Evolutionary conservation across 192 early-diverging fungal species (phyloP).

Genomic region (Podila clonocystis): DNA sequence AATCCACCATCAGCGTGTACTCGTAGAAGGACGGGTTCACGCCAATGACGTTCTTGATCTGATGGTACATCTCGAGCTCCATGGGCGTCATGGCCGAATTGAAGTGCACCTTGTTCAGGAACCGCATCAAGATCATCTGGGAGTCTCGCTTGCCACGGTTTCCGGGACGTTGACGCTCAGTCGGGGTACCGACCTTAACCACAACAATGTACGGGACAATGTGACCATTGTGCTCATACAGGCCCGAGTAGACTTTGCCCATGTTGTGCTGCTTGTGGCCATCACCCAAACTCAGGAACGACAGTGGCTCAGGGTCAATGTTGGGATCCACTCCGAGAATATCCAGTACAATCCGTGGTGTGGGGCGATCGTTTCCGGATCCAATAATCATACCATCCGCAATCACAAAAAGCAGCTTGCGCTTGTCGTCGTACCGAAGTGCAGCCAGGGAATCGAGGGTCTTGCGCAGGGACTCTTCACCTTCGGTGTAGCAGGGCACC

Average conservation of each 20-base stretch:
- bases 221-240: conserved; percentile 93
- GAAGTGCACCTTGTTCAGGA: conserved; percentile 97
- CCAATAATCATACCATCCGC: conserved; percentile 98
- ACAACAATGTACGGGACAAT: conserved; percentile 97
- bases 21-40: conserved; percentile 97
- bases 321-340: conserved; percentile 91
- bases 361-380: conserved; percentile 95
- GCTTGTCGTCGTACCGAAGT: conserved; percentile 96
- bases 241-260: conserved; percentile 97
- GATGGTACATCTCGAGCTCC: conserved; percentile 98
- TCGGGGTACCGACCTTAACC: conserved; percentile 91
- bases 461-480: conserved; percentile 90
- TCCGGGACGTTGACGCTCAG: conserved; percentile 89
- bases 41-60: conserved; percentile 99
- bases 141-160: conserved; percentile 99
- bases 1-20: conserved; percentile 97
- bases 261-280: conserved; percentile 94
- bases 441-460: conserved; percentile 95
- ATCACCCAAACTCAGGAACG: conserved; percentile 91
- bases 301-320: conserved; percentile 84
- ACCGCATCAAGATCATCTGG: conserved; percentile 97
- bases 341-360: conserved; percentile 96
- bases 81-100: conserved; percentile 93
- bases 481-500: conserved; percentile 98
- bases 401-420: conserved; percentile 96